A percentile compares a stretch with the other conserved stretches of the same genome.
Conservation (phyloP, 345 rosid genomes). For the Pistacia vera region DNA sequence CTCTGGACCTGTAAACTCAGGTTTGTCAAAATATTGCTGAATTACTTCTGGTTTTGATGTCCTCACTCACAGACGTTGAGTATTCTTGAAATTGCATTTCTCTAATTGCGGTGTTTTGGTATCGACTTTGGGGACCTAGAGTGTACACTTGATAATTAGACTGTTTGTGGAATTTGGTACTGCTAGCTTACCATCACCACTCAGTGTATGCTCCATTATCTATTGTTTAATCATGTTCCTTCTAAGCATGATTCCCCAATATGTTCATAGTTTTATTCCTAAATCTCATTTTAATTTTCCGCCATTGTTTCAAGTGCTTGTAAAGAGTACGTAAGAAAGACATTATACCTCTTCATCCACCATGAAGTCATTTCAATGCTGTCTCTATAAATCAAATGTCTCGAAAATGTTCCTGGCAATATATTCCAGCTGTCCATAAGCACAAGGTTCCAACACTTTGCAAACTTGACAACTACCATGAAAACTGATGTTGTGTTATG, state of each 20-base stretch:
- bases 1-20: conserved; percentile 61
- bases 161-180: neutral
- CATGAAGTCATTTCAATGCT: conserved; percentile 47
- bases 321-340: neutral
- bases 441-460: neutral
- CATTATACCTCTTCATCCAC: neutral
- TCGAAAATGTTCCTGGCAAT: conserved; percentile 2
- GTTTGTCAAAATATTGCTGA: conserved; percentile 35
- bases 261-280: neutral
- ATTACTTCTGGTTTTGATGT: neutral
- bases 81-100: neutral
- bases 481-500: neutral
- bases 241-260: neutral
- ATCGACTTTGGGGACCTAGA: neutral
- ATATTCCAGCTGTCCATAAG: neutral
- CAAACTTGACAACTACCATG: neutral
- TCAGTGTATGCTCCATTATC: neutral
- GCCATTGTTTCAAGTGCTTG: neutral
- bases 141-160: no score
- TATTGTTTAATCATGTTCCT: neutral
- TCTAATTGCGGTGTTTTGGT: neutral
- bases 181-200: neutral
- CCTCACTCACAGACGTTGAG: neutral
- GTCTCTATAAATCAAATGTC: conserved; percentile 57
- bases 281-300: neutral